Evolutionary conservation across 192 early-diverging fungal genomes (phyloP).

Genomic region (Coemansia sp.): DNA sequence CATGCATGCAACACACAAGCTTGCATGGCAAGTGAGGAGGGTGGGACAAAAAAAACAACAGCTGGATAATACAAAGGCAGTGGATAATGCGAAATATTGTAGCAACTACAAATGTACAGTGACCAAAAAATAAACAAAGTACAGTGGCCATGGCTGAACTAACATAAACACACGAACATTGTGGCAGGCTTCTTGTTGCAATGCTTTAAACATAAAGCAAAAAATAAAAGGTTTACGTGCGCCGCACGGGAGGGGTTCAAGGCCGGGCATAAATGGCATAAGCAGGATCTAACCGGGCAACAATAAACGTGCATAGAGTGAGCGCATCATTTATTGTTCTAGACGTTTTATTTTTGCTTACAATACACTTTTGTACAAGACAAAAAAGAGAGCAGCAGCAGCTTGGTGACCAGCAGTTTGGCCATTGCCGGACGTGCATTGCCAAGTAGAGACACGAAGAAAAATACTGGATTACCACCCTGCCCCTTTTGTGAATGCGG

Average conservation of each 20-base stretch:
- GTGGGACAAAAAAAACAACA: not conserved
- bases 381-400: not conserved
- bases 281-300: not conserved
- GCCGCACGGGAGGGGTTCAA: not conserved
- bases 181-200: not conserved
- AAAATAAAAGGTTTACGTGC: not conserved
- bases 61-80: not conserved
- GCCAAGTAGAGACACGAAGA: not conserved
- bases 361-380: not conserved
- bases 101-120: not conserved
- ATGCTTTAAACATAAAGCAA: not conserved
- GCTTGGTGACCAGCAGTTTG: not conserved
- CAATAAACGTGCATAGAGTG: constrained; percentile 4
- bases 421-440: not conserved
- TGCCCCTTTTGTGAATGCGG: not conserved
- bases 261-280: not conserved
- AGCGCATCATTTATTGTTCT: constrained; percentile 1
- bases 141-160: not conserved
- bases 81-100: not conserved
- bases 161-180: not conserved
- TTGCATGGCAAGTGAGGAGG: not conserved
- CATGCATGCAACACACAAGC: not conserved
- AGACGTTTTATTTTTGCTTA: not conserved
- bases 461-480: not conserved
- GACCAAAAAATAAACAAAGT: not conserved